Evolutionary conservation across 164 flowering plant genomes (phyloP), one percentile per base, ranked within the genome.

Genomic region (Aristolochia californica): DNA sequence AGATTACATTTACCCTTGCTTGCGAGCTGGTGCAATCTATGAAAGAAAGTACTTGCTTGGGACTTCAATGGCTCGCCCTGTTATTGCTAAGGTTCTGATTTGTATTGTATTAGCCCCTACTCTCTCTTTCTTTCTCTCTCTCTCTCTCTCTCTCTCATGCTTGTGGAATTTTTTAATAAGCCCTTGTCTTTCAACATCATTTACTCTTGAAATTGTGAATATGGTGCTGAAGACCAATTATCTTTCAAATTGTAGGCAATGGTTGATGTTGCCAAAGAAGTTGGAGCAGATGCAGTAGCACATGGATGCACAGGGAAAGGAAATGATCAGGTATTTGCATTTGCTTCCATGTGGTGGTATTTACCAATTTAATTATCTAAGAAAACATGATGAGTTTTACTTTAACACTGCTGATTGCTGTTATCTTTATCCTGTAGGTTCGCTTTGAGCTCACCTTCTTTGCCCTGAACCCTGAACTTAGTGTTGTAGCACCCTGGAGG

Each of bases 291-390:
- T 83, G 95, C 98, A 43, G 95, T 91, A 49, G 57, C 97, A 53
- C 98, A 91, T 85, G 98, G 98, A 23, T 91, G 96, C 68, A 91
- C 98, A 7, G 98, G 98, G 34, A 91, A 91, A 71, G 98, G 98
- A 78, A 91, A 91, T 72, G 98, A 91, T 68, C 97, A 88, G 90
- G 98, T 70, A 75, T 56, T 70, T 43, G 23, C 59, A 23, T 45
- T 24, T 22, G 16, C 4, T 5, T 21, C 23, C 25, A 23, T 21
- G 15, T 50, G 15, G 23, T 50, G 9, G 13, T 22, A 10, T 23
- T 5, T 12, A 15, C 13, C 15, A 12, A n/a, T 48, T 8, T n/a
- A 48, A 5, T 16, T 1, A 48, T n/a, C 20, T 8, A 48, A 48
- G 51, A 12, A 18, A n/a, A n/a, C n/a, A 4, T 22, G 12, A 50